phyloP scores from a whole-genome alignment of 176 grass and related monocot species.

The Eragrostis nindensis region DNA sequence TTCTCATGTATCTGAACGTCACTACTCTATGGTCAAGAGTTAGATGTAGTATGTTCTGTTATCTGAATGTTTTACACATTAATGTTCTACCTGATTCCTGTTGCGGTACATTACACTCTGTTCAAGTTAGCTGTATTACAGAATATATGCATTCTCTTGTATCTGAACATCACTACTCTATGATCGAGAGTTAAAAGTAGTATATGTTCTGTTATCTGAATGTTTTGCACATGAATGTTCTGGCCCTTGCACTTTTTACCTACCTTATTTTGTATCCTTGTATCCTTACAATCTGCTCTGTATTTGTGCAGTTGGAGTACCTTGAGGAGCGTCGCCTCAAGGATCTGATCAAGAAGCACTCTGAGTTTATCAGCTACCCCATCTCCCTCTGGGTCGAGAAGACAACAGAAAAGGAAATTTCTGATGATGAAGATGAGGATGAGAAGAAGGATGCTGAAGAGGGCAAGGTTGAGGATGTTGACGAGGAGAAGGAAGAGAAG shows the following conservation, averaged over 20 bases:
- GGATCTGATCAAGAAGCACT: constrained; percentile 97
- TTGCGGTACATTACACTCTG: no score
- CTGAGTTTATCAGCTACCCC: constrained; percentile 98
- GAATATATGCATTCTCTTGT: no score
- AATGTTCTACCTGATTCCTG: no score
- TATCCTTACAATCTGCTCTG: not conserved
- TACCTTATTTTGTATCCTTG: not conserved
- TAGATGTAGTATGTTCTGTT: no score
- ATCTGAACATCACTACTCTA: no score
- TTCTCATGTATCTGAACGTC: no score
- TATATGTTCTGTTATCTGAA: not conserved
- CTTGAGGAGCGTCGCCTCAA: constrained; percentile 96
- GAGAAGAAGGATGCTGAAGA: constrained; percentile 96
- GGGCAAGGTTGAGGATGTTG: constrained; percentile 91
- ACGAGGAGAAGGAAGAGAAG: constrained; percentile 91
- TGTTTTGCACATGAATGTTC: not conserved
- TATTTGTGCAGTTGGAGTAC: constrained; percentile 76
- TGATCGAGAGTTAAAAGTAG: no score
- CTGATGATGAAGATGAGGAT: constrained; percentile 95
- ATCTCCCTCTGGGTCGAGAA: constrained; percentile 96
- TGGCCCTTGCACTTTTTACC: no score
- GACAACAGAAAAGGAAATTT: constrained; percentile 97
- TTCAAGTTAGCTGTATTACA: no score
- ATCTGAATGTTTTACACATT: no score
- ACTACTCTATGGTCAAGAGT: no score